Percentiles rank a stretch among this genome's conserved stretches.
phyloP scores from a whole-genome alignment of 1,284 basidiomycete genomes.

The Peniophora sp. region DNA sequence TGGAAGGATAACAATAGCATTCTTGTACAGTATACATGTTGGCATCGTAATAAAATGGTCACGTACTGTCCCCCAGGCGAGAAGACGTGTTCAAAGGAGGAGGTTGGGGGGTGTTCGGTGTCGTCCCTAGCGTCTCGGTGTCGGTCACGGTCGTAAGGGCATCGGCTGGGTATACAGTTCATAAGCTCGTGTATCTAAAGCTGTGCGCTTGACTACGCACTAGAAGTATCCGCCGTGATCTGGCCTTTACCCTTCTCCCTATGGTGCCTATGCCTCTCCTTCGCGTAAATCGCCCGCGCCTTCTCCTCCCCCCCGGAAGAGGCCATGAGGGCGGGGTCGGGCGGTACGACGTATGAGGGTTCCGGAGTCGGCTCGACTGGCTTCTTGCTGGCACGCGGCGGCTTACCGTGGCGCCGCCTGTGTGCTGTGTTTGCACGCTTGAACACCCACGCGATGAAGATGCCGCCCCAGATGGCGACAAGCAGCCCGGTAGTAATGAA shows the following conservation, averaged over 20 bases:
- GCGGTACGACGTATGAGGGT: slow-evolving; percentile 50
- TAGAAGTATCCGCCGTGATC: too few species aligned
- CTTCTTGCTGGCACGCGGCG: slow-evolving; percentile 20
- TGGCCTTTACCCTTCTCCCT: neutral
- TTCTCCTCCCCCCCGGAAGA: neutral
- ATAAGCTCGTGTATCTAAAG: too few species aligned
- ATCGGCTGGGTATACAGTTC: too few species aligned
- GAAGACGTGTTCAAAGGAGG: slow-evolving; percentile 8
- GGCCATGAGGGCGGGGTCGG: slow-evolving; percentile 55
- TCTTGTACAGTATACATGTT: too few species aligned
- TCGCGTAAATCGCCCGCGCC: neutral
- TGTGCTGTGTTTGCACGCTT: slow-evolving; percentile 23
- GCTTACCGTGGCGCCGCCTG: slow-evolving; percentile 16
- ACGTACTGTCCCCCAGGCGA: too few species aligned
- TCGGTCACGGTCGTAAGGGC: too few species aligned
- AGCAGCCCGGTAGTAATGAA: slow-evolving; percentile 47
- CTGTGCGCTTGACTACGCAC: too few species aligned
- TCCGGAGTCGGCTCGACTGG: slow-evolving; percentile 22
- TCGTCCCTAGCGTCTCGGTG: neutral
- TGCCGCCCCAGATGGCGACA: slow-evolving; percentile 38
- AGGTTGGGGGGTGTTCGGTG: slow-evolving; percentile 1
- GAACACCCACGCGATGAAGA: slow-evolving; percentile 26
- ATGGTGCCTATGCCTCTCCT: neutral
- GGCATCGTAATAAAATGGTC: too few species aligned
- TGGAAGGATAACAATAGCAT: too few species aligned